Conservation (phyloP, 306 rosid species). For the Astragalus glycyphyllos region DNA sequence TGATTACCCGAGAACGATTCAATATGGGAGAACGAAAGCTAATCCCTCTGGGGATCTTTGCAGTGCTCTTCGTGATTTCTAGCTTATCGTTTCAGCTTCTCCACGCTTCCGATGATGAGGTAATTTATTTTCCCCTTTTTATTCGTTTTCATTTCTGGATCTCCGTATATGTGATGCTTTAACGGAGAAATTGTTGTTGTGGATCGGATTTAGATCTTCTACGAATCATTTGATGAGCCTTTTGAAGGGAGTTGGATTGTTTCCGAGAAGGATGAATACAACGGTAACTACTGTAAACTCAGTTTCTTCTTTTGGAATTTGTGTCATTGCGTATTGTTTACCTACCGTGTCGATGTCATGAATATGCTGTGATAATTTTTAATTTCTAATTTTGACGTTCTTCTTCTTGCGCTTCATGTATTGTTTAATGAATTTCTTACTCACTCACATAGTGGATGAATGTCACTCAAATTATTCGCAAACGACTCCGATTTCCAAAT, state of each 20-base stretch:
- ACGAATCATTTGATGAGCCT: conserved; percentile 81
- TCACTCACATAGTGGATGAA: conserved; percentile 1
- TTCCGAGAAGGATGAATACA: conserved; percentile 69
- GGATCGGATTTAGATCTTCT: conserved; percentile 59
- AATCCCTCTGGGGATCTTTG: conserved; percentile 42
- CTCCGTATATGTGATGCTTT: background rate
- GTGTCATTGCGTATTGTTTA: background rate
- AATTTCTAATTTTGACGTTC: background rate
- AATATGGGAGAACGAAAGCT: conserved; percentile 45
- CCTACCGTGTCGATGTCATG: background rate
- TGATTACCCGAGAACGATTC: background rate
- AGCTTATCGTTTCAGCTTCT: conserved; percentile 56
- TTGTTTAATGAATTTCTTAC: background rate
- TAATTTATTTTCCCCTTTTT: conserved; percentile 3
- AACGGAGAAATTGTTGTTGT: background rate
- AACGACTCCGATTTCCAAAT: background rate
- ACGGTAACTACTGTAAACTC: conserved; percentile 49
- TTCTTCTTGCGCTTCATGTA: background rate
- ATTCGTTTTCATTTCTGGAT: conserved; percentile 16
- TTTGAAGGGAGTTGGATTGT: conserved; percentile 85
- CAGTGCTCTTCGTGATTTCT: conserved; percentile 47
- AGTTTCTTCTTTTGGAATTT: background rate
- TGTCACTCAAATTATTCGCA: background rate
- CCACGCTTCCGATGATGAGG: conserved; percentile 66
- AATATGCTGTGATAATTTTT: background rate